Base-by-base conservation (phyloP, 2,329 filamentous ascomycete species). In the Penicillium sp. region DNA sequence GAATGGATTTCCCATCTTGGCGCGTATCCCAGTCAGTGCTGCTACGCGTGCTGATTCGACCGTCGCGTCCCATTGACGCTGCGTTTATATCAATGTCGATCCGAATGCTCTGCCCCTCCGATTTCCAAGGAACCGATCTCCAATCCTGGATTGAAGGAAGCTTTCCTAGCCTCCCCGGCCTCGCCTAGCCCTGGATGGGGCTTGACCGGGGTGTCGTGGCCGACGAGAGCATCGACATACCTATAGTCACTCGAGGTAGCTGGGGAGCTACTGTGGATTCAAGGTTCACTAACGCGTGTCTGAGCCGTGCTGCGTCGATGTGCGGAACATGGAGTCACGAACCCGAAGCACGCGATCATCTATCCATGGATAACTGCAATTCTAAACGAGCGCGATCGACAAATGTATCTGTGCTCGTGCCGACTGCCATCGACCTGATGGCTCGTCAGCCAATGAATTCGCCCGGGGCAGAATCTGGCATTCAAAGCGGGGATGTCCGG, bases 21-120 rank as follows among this genome's bases (percentile, higher is more conserved):
- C 56, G 43, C 41, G 39, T 43, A 53, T 50, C 45, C 44, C 35
- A 35, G 44, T 53, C 42, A 48, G 45, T 32, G 42, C 46, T 38
- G 46, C 33, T 39, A 54, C 51, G 49, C 53, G 47, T 51, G 45
- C 29, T 59, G 51, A 61, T 58, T 60, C 48, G 55, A 48, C 46
- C 41, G 53, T 57, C 49, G 51, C 47, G 47, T 48, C 31, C 42
- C 30, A 48, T 50, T 43, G 35, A 41, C 43, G 45, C 49, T 48
- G 46, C 53, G 44, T 52, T 50, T 54, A 50, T 51, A 28, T 51
- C 52, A 32, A 45, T 59, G 53, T 43, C 43, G 54, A 62, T 58
- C 50, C 38, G 51, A 45, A 47, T 39, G 48, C 42, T 52, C 41
- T 41, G 29, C 37, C 26, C 15, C 16, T 29, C 30, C 28, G 27